phyloP scores from a whole-genome alignment of 177 flowering plant species.

The Vitis hybrid region DNA sequence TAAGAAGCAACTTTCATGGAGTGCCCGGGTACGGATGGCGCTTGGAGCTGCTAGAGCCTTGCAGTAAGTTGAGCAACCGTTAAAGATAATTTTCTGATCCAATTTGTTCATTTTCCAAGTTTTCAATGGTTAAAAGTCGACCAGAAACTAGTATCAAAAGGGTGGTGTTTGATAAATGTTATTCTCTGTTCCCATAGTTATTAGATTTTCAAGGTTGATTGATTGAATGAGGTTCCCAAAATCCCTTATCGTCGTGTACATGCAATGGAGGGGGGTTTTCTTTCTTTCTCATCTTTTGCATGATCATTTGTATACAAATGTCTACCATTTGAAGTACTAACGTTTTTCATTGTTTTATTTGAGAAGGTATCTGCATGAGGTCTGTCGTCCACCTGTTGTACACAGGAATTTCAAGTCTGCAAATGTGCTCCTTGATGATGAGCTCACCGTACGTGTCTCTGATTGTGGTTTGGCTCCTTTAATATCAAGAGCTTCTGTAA shows the following conservation, averaged over 20 bases:
- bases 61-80: conserved; percentile 56
- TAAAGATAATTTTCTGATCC: not conserved
- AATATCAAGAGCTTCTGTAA: conserved; percentile 49
- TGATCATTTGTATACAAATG: not conserved
- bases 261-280: not conserved
- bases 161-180: no score
- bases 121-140: not conserved
- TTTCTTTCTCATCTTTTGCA: not conserved
- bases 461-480: conserved; percentile 70
- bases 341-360: conserved; percentile 9
- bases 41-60: conserved; percentile 94
- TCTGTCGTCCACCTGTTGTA: conserved; percentile 62
- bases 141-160: no score
- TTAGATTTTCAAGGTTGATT: not conserved
- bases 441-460: conserved; percentile 51
- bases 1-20: conserved; percentile 71
- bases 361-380: conserved; percentile 69
- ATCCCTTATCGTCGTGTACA: no score
- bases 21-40: conserved; percentile 69
- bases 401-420: conserved; percentile 71
- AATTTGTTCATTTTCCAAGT: not conserved
- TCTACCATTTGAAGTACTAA: not conserved
- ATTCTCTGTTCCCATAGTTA: no score
- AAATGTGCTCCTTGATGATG: conserved; percentile 74
- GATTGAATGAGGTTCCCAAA: not conserved